Conservation (phyloP, 1,284 basidiomycete genomes). For the Chalciporus piperatoides region DNA sequence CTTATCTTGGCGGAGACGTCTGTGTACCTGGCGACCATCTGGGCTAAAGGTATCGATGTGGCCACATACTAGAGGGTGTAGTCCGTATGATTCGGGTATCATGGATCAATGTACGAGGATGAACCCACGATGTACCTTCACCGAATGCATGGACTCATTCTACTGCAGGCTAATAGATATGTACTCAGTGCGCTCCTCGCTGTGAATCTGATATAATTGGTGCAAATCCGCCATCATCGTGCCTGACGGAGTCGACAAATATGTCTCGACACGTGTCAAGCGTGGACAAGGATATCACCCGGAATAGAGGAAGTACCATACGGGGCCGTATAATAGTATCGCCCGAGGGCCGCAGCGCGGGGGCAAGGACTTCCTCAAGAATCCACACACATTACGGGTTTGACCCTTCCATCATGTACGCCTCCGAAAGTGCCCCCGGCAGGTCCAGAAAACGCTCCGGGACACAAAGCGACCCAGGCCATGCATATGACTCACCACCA, state of each 20-base stretch:
- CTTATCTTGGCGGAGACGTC: constrained; percentile 68
- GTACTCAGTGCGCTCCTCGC: too few relatives aligned
- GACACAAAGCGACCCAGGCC: constrained; percentile 27
- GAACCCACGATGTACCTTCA: not conserved
- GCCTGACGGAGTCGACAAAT: not conserved
- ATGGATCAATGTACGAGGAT: not conserved
- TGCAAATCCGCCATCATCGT: not conserved
- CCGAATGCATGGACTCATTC: not conserved
- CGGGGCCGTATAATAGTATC: not conserved
- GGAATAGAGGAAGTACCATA: too few relatives aligned
- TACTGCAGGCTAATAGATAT: too few relatives aligned
- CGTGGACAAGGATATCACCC: not conserved
- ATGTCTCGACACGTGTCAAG: not conserved
- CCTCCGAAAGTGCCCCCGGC: constrained; percentile 9
- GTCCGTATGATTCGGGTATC: not conserved
- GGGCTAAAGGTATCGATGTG: constrained; percentile 34
- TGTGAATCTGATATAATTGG: too few relatives aligned
- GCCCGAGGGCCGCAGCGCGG: not conserved
- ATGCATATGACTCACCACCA: constrained; percentile 21
- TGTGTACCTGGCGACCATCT: constrained; percentile 60
- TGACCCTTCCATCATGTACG: constrained; percentile 15
- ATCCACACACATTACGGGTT: not conserved
- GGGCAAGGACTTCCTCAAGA: not conserved
- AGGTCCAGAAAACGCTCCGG: constrained; percentile 17
- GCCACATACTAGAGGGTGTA: constrained; percentile 3